Evolutionary conservation across 2,329 filamentous ascomycete genomes (phyloP), one percentile per base, ranked within the genome.

Genomic region (Apiospora phragmitis): DNA sequence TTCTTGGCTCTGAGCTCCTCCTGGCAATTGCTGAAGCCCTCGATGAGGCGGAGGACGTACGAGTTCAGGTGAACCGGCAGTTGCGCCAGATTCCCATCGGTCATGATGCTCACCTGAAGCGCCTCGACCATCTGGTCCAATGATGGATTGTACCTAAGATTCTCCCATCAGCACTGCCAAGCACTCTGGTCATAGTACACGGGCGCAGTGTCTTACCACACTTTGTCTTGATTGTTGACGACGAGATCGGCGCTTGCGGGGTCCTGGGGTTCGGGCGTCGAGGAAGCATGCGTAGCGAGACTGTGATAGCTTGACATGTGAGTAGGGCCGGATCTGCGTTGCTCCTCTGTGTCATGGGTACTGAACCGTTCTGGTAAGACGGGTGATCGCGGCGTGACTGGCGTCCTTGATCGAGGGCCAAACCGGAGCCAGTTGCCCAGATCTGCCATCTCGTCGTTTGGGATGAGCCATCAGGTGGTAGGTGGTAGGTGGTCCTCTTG

Each of bases 61-160:
- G 83, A 77, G 70, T 85, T 83, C 73, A 84, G 83, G 47, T 82
- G 79, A 4, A 80, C 68, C 0, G 84, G 81, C 1, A 86, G 77
- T 1, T 82, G 79, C 8, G 78, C 74, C 3, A 80, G 70, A 26
- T 77, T 72, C 11, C 78, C 75, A 65, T 76, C 80, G 29, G 79
- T 79, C 81, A 86, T 84, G 74, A 86, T 78, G 11, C 73, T 76
- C 6, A 81, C 80, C 59, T 83, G 81, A n/a, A 87, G 76, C 0
- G 81, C 75, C 71, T 86, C 85, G 21, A 82, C 79, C 77, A 86
- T 82, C 73, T 84, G 83, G 51, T 83, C 76, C 45, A 85, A 68
- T 9, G 80, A 83, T 8, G 84, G 84, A n/a, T 80, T 83, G 67
- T 83, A 79, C 67, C 67, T 68, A 26, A n/a, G 32, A 4, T 8